Evolutionary conservation across 108 stramenopile genomes (phyloP).

Genomic region (Nitzschia sp.): DNA sequence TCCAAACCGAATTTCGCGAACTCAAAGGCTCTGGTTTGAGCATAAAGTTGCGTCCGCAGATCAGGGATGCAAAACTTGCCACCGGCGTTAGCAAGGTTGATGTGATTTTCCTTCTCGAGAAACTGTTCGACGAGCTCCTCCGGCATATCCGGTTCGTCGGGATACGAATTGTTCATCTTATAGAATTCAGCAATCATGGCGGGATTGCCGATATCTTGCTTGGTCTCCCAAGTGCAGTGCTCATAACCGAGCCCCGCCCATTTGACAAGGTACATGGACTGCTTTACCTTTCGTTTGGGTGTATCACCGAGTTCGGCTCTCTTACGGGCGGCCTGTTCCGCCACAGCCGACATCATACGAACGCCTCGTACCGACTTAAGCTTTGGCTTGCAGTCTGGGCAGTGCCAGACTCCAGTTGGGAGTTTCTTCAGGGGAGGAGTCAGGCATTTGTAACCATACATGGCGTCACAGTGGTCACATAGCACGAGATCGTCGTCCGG

Average conservation of each 20-base stretch:
- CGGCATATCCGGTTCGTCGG: slow-evolving; percentile 71
- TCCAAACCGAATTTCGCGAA: slow-evolving; percentile 79
- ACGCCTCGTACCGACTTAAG: slow-evolving; percentile 57
- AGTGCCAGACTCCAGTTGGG: slow-evolving; percentile 85
- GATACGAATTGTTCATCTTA: slow-evolving; percentile 64
- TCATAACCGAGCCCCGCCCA: slow-evolving; percentile 96
- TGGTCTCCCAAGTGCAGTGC: slow-evolving; percentile 95
- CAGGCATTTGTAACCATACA: slow-evolving; percentile 73
- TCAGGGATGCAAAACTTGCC: slow-evolving; percentile 48
- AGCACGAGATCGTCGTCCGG: slow-evolving; percentile 70
- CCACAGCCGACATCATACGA: slow-evolving; percentile 75
- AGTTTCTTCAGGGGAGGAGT: slow-evolving; percentile 71
- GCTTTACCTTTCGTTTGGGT: slow-evolving; percentile 73
- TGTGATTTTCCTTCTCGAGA: slow-evolving; percentile 51
- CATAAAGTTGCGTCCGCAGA: slow-evolving; percentile 67
- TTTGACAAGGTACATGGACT: slow-evolving; percentile 93
- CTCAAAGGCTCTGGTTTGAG: slow-evolving; percentile 78
- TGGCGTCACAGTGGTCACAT: slow-evolving; percentile 92
- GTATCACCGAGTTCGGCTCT: slow-evolving; percentile 82
- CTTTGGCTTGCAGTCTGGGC: slow-evolving; percentile 81
- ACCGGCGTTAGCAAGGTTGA: slow-evolving; percentile 64
- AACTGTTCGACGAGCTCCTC: slow-evolving; percentile 53
- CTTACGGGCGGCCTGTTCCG: slow-evolving; percentile 77
- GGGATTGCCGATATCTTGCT: slow-evolving; percentile 80
- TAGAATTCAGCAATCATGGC: slow-evolving; percentile 75